These are phyloP conservation scores for Scopulariopsis brevicaulis DNA, from an alignment of 2,329 filamentous ascomycete species.

Conservation along the genomic window DNA sequence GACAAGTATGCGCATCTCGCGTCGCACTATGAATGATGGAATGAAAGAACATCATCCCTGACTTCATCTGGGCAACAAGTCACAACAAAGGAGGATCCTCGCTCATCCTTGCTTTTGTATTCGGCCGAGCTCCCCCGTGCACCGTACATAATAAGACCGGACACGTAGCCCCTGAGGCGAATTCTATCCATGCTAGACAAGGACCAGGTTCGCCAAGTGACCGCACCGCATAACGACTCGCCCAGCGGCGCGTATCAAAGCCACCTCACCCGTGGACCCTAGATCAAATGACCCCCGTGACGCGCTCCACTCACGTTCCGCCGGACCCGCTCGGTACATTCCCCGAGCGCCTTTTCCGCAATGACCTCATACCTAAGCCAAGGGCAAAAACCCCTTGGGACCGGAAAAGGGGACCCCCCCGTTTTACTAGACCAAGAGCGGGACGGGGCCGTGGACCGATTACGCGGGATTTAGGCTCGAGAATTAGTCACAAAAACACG, in stretches of 20 bases:
- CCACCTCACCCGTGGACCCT: background rate
- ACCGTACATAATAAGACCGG: too few relatives aligned
- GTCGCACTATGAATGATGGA: background rate
- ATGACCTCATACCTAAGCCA: too few relatives aligned
- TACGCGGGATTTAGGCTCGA: conserved; percentile 1
- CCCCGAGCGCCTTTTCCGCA: background rate
- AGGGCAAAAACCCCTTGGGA: too few relatives aligned
- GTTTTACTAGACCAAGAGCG: background rate
- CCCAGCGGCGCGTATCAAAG: background rate
- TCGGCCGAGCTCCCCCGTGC: background rate
- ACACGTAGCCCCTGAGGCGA: too few relatives aligned
- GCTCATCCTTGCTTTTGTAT: background rate
- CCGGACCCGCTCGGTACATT: background rate
- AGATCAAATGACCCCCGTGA: background rate
- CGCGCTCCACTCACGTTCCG: background rate
- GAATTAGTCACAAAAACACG: conserved; percentile 3
- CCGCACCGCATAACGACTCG: background rate
- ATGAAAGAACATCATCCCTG: background rate
- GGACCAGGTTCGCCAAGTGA: background rate
- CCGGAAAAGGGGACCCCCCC: background rate
- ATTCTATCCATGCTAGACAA: background rate
- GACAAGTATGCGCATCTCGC: background rate
- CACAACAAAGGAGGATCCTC: background rate
- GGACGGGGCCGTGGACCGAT: background rate
- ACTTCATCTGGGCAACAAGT: background rate